Percentiles rank a stretch among this genome's conserved stretches.
These are phyloP conservation scores for Xylaria sp. DNA, from an alignment of 2,329 filamentous ascomycete genomes.

Conservation along the genomic window DNA sequence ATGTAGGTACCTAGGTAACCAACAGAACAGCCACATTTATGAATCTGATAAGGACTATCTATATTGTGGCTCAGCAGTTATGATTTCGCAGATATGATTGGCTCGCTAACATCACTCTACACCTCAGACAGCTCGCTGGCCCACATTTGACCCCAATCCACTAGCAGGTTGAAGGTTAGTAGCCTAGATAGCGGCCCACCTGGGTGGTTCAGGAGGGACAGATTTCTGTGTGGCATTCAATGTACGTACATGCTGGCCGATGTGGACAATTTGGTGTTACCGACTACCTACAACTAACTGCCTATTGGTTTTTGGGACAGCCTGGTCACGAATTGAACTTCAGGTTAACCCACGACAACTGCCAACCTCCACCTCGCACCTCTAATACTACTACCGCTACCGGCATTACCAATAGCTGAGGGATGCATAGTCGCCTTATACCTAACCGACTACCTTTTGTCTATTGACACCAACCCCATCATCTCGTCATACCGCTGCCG, in stretches of 20 bases:
- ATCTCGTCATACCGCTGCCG: conserved; percentile 10
- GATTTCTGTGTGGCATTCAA: conserved; percentile 43
- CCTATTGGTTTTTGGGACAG: conserved; percentile 29
- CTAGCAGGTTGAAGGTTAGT: conserved; percentile 21
- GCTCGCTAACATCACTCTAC: neutral
- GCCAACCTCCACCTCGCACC: conserved; percentile 13
- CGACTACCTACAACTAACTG: neutral
- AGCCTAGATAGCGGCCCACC: conserved; percentile 21
- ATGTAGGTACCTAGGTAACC: too few relatives aligned
- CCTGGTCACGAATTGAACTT: conserved; percentile 37
- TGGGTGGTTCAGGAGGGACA: conserved; percentile 47
- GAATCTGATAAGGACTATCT: neutral
- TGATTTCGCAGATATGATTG: neutral
- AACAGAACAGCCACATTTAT: neutral
- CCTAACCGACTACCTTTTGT: conserved; percentile 39
- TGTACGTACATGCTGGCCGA: conserved; percentile 26
- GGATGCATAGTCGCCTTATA: conserved; percentile 46
- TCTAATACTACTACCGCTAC: conserved; percentile 4
- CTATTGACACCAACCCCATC: conserved; percentile 35
- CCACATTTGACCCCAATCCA: conserved; percentile 22
- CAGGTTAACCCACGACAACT: conserved; percentile 29
- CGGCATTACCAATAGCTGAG: conserved; percentile 30
- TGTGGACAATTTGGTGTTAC: conserved; percentile 15
- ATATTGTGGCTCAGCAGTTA: neutral
- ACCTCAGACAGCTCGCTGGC: neutral